Evolutionary conservation across 2,329 filamentous ascomycete genomes (phyloP).

Genomic region (Neofusicoccum umdonicola): DNA sequence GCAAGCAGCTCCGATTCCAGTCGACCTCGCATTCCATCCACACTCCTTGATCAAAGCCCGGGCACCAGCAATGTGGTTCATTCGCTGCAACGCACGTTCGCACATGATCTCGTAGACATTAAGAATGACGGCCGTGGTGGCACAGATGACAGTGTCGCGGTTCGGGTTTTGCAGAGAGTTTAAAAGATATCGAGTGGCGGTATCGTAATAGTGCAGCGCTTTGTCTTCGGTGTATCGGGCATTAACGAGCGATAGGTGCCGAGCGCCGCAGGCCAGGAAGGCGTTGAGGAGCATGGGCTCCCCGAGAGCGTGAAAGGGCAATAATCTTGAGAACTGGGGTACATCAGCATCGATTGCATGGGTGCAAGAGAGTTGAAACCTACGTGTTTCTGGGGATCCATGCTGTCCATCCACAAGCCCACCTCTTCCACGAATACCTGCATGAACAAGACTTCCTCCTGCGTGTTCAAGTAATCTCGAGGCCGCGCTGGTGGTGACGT

Average conservation of each 20-base stretch:
- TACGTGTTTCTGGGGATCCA: conserved; percentile 77
- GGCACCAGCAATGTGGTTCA: conserved; percentile 85
- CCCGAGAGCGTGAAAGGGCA: conserved; percentile 79
- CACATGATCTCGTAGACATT: conserved; percentile 95
- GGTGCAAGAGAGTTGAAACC: conserved; percentile 23
- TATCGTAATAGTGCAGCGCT: conserved; percentile 80
- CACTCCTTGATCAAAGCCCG: conserved; percentile 86
- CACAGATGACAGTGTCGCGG: conserved; percentile 78
- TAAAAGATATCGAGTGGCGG: conserved; percentile 74
- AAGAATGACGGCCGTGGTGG: conserved; percentile 80
- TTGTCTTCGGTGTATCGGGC: conserved; percentile 71
- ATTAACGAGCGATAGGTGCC: conserved; percentile 72
- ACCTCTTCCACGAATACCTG: conserved; percentile 90
- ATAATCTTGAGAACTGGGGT: conserved; percentile 67
- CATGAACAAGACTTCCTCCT: conserved; percentile 84
- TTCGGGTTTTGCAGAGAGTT: conserved; percentile 79
- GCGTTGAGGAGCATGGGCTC: conserved; percentile 89
- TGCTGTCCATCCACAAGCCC: conserved; percentile 88
- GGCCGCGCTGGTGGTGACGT: conserved; percentile 41
- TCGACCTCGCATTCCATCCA: conserved; percentile 77
- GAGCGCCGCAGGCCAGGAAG: conserved; percentile 82
- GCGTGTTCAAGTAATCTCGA: conserved; percentile 65
- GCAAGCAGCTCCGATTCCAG: conserved; percentile 79
- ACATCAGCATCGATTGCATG: conserved; percentile 20
- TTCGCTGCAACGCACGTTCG: conserved; percentile 72